phyloP scores from a whole-genome alignment of 148 eudicot species.

The Linanthus parryae region DNA sequence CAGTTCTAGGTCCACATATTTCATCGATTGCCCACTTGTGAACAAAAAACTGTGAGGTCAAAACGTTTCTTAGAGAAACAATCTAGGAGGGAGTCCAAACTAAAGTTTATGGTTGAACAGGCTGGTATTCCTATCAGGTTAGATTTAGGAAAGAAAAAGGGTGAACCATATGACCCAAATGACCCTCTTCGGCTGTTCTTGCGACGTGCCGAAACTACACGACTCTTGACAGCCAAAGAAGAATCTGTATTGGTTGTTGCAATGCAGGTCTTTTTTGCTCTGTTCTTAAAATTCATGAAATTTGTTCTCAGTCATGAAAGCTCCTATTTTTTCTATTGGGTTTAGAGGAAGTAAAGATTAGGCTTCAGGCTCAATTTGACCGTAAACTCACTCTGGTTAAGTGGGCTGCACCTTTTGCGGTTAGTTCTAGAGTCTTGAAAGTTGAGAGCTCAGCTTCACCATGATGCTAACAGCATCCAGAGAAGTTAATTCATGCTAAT shows the following conservation, averaged over 20 bases:
- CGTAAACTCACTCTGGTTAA: conserved; percentile 82
- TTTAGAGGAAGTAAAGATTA: conserved; percentile 56
- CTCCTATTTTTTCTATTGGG: conserved; percentile 23
- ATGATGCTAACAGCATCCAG: conserved; percentile 55
- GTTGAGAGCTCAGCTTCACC: conserved; percentile 46
- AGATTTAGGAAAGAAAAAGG: conserved; percentile 24
- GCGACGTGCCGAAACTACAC: conserved; percentile 56
- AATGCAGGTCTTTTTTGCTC: conserved; percentile 49
- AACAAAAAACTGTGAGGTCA: conserved; percentile 62
- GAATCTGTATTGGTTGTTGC: conserved; percentile 55
- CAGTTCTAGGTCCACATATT: conserved; percentile 27
- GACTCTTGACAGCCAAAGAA: conserved; percentile 66
- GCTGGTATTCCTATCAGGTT: conserved; percentile 20
- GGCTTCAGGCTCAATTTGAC: conserved; percentile 56
- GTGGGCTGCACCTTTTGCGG: conserved; percentile 80
- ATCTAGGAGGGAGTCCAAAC: conserved; percentile 41
- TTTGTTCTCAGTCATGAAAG: neutral
- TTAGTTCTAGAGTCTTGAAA: conserved; percentile 47
- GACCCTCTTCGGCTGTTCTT: conserved; percentile 75
- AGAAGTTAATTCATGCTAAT: conserved; percentile 71
- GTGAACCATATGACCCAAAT: conserved; percentile 39
- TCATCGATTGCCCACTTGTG: too few species aligned
- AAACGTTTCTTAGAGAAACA: conserved; percentile 74
- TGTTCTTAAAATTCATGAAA: neutral
- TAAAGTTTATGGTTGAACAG: conserved; percentile 29